phyloP scores from a whole-genome alignment of 768 basidiomycete species.

The Hericium rajendrae region DNA sequence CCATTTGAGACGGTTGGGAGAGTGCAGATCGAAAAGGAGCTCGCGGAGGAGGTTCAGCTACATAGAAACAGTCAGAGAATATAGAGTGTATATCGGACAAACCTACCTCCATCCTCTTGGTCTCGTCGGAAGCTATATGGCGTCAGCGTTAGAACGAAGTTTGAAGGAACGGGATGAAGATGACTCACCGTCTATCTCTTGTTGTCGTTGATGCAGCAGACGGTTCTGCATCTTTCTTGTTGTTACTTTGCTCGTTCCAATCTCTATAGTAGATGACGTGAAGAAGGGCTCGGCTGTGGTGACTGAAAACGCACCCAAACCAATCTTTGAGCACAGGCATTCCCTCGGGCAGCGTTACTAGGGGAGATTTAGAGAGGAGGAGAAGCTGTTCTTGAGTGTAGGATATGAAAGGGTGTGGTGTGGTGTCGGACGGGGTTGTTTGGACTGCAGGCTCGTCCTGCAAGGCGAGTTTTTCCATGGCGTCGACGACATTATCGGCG shows the following conservation, averaged over 20 bases:
- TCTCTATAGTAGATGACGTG: constrained; percentile 22
- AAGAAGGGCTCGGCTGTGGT: constrained; percentile 5
- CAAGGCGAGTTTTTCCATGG: constrained; percentile 8
- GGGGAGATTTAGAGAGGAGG: constrained; percentile 59
- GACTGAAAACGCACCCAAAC: constrained; percentile 62
- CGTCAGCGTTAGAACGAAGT: constrained; percentile 6
- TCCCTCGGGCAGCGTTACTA: constrained; percentile 57
- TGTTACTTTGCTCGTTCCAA: constrained; percentile 52
- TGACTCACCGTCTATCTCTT: constrained; percentile 56
- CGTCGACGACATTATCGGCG: constrained; percentile 1
- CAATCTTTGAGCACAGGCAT: constrained; percentile 82
- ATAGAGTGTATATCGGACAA: background rate
- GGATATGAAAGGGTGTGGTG: constrained; percentile 40
- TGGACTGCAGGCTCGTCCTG: constrained; percentile 21
- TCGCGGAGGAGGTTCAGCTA: constrained; percentile 42
- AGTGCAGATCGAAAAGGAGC: constrained; percentile 63
- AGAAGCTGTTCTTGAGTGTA: constrained; percentile 69
- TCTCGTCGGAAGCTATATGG: constrained; percentile 61
- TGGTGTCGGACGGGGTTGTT: constrained; percentile 15
- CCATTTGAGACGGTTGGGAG: constrained; percentile 86
- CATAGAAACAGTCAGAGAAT: constrained; percentile 2
- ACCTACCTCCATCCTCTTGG: constrained; percentile 60
- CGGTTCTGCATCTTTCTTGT: constrained; percentile 61
- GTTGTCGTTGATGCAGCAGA: constrained; percentile 39
- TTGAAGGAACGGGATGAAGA: constrained; percentile 7